Base-by-base conservation (phyloP, 2,329 filamentous ascomycete genomes). In the Diatrype stigma region DNA sequence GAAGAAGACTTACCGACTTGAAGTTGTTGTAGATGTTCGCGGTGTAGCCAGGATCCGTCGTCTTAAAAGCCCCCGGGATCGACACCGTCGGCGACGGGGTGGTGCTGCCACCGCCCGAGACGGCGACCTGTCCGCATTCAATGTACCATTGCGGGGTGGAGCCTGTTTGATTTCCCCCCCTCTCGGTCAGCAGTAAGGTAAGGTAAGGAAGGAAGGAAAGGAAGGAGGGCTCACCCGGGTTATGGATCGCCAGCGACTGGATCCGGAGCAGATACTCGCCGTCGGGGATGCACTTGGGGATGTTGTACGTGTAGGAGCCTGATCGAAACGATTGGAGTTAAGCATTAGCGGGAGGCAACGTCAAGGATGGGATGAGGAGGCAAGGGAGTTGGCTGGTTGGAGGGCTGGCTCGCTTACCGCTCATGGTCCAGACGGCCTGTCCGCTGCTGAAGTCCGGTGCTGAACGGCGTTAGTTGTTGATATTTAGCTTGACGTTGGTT, bases 171-270 rank as follows among this genome's bases (percentile, higher is more conserved):
- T 44, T 17, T n/a, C n/a, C n/a, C n/a, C n/a, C n/a, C n/a, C n/a
- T n/a, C n/a, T n/a, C n/a, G n/a, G n/a, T n/a, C n/a, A n/a, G n/a
- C n/a, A n/a, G n/a, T n/a, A n/a, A n/a, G n/a, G n/a, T n/a, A n/a
- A 30, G 26, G 10, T 30, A 30, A 10, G 10, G 5, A 30, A 30
- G 5, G 26, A 5, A 30, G 34, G 6, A 7, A 14, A 12, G 34
- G 6, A 12, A 37, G 12, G 34, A 30, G 14, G 2, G 12, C 40
- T 44, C 26, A 44, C 40, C 75, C 3, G 71, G 75, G 54, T 78
- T 75, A 70, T 86, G 82, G 45, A 86, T 79, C 26, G 79, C 82
- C 46, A 86, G 76, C 50, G 79, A 73, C 66, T 85, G 81, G 59
- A 82, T 79, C 32, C 81, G 72, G 32, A 84, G 69, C 52, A 84